phyloP scores from a whole-genome alignment of 306 rosid species.

The Ceratonia siliqua region DNA sequence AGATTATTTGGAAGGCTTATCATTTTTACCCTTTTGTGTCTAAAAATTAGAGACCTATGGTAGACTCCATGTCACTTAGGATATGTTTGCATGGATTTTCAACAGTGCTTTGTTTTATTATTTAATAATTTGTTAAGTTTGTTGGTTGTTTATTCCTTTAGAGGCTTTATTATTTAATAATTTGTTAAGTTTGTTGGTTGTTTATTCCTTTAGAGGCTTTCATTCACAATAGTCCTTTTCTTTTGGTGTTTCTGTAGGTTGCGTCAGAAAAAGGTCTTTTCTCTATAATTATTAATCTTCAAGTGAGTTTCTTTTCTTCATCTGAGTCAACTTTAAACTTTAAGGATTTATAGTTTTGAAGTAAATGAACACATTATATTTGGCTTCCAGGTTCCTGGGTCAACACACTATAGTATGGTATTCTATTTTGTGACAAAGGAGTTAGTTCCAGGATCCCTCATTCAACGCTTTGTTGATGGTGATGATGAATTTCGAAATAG shows the following conservation, averaged over 20 bases:
- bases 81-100: conserved; percentile 16
- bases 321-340: conserved; percentile 23
- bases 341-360: conserved; percentile 25
- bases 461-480: conserved; percentile 96
- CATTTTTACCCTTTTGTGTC: conserved; percentile 12
- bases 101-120: neutral
- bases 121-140: neutral
- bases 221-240: conserved; percentile 12
- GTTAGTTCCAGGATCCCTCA: conserved; percentile 84
- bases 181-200: neutral
- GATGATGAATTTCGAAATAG: conserved; percentile 98
- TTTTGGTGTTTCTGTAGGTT: conserved; percentile 55
- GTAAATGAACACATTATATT: conserved; percentile 31
- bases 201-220: neutral
- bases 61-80: conserved; percentile 14
- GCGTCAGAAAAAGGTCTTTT: conserved; percentile 94
- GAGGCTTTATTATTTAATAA: conserved; percentile 17
- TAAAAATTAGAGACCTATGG: conserved; percentile 2
- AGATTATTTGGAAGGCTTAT: conserved; percentile 28
- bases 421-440: conserved; percentile 89
- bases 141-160: neutral
- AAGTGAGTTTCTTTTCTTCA: conserved; percentile 61
- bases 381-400: conserved; percentile 79
- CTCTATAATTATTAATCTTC: conserved; percentile 78
- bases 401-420: conserved; percentile 96